Evolutionary conservation across 371 early-diverging fungal species (phyloP), one percentile per base, ranked within the genome.

Genomic region (Syncephalastrum racemosum): DNA sequence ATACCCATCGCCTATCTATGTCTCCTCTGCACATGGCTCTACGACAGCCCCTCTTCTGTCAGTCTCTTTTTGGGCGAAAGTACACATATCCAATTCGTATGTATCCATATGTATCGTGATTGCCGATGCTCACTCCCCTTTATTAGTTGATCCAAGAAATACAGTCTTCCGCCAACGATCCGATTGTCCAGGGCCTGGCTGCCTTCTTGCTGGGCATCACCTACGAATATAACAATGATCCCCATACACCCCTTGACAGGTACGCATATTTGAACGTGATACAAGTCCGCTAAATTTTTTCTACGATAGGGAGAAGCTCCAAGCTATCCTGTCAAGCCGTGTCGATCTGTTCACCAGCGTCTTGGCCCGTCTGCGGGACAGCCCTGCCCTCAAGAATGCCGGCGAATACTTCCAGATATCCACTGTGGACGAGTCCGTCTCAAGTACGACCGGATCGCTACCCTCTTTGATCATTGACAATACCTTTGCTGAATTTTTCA

Each of bases 41-140:
- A 83, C 58, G 88, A 88, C 19, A 91, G 88, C 50, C 86, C 91
- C 4, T 60, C 70, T 20, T 90, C 89, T 15, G 93, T 94, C 36
- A 77, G 83, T 10, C 84, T 89, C 59, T 89, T 95, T 58, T 70
- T 97, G 40, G 82, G 90, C n/a, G 95, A 96, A 67, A 90, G 90
- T 18, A 84, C 90, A 6, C 92, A 93, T 68, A 71, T 94, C 25
- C 90, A 93, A 62, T 95, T 94, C 77, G 92, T 94, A 84, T 62
- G 82, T 72, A 40, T 16, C 5, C 31, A 46, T 10, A 20, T 12
- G 40, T 13, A 0, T 14, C 4, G 8, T 13, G 3, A 31, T 14
- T 2, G 14, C 46, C 25, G 14, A 22, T 58, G 24, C 42, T 47
- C 31, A 40, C 18, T 12, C 36, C 44, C 18, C 47, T 15, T 56